Conservation (phyloP, 2,329 filamentous ascomycete species). For the Colletotrichum truncatum region DNA sequence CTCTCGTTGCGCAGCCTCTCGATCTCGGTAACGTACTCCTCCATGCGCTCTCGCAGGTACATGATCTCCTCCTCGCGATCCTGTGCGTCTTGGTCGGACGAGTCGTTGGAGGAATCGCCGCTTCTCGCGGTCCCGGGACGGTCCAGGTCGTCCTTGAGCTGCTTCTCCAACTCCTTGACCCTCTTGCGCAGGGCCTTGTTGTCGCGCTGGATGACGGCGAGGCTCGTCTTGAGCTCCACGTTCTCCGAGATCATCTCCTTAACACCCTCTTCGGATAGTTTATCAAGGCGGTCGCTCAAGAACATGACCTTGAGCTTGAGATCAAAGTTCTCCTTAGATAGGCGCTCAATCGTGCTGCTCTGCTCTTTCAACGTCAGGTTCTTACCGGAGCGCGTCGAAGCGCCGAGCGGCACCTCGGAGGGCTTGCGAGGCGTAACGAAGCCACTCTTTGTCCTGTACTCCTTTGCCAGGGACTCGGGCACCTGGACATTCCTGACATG, state of each 20-base stretch:
- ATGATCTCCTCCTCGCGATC: constrained; percentile 87
- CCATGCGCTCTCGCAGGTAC: constrained; percentile 85
- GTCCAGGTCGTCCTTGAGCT: constrained; percentile 72
- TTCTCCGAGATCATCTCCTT: constrained; percentile 99
- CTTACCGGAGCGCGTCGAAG: constrained; percentile 65
- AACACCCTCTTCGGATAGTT: constrained; percentile 93
- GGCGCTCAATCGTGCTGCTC: constrained; percentile 93
- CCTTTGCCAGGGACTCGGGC: constrained; percentile 85
- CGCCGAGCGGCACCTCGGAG: constrained; percentile 61
- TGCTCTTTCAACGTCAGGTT: constrained; percentile 95
- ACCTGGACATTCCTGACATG: constrained; percentile 92
- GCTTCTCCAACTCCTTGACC: constrained; percentile 87
- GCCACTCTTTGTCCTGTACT: constrained; percentile 82
- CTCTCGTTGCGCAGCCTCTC: constrained; percentile 83
- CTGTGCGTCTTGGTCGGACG: constrained; percentile 66
- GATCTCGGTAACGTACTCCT: constrained; percentile 84
- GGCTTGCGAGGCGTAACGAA: constrained; percentile 67
- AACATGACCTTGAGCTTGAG: constrained; percentile 98
- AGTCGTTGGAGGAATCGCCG: constrained; percentile 63
- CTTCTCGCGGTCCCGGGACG: constrained; percentile 69
- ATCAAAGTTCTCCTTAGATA: constrained; percentile 98
- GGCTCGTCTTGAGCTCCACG: constrained; percentile 90
- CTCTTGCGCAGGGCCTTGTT: constrained; percentile 84
- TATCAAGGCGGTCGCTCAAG: constrained; percentile 90
- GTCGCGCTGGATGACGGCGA: constrained; percentile 90